Conservation (phyloP, 306 rosid species). For the Senna tora region DNA sequence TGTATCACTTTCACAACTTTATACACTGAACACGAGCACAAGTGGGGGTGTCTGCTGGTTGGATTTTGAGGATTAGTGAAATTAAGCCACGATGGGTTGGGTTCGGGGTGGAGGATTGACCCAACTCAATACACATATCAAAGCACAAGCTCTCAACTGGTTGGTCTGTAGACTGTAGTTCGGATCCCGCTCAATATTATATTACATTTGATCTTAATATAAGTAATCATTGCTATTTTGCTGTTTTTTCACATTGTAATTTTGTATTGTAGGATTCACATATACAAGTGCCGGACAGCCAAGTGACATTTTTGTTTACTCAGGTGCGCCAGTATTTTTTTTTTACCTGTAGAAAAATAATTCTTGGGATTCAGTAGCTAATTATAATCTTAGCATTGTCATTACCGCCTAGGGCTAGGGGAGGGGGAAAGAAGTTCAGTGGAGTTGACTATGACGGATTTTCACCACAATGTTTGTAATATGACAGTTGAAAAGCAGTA, state of each 20-base stretch:
- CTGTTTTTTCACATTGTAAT: conserved; percentile 1
- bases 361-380: neutral
- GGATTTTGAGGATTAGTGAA: too few species aligned
- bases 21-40: neutral
- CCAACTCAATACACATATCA: too few species aligned
- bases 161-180: conserved; percentile 7
- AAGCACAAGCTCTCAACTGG: neutral
- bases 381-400: neutral
- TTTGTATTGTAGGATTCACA: conserved; percentile 30
- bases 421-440: neutral
- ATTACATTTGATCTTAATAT: neutral
- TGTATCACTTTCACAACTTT: neutral
- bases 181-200: neutral
- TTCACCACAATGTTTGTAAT: neutral
- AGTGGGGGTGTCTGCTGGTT: too few species aligned
- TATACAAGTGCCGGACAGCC: conserved; percentile 4
- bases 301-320: conserved; percentile 18
- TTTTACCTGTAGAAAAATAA: conserved; percentile 15
- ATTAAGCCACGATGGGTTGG: too few species aligned
- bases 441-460: neutral
- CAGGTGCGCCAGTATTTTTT: conserved; percentile 33
- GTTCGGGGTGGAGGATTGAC: too few species aligned
- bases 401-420: neutral
- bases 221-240: too few species aligned
- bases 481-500: neutral